Percentiles rank a stretch among this genome's conserved stretches.
These are phyloP conservation scores for Curvularia sp. DNA, from an alignment of 2,329 filamentous ascomycete genomes.

Conservation along the genomic window DNA sequence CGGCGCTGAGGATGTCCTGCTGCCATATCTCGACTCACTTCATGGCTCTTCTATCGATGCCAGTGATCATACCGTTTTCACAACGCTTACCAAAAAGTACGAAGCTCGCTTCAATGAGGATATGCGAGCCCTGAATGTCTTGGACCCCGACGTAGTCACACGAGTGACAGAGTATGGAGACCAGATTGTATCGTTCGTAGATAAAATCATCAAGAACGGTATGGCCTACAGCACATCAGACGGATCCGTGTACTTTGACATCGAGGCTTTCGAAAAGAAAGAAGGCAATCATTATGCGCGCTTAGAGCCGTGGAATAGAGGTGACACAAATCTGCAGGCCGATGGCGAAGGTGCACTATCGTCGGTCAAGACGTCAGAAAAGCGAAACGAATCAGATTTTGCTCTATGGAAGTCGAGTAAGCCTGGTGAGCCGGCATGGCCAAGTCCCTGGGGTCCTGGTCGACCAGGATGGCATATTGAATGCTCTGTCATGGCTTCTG, in stretches of 20 bases:
- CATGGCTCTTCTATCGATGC: conserved; percentile 64
- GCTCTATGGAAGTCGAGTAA: conserved; percentile 94
- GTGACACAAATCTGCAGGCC: conserved; percentile 80
- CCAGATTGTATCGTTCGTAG: conserved; percentile 84
- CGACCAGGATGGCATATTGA: conserved; percentile 97
- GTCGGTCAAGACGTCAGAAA: conserved; percentile 63
- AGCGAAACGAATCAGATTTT: conserved; percentile 83
- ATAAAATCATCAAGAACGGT: conserved; percentile 81
- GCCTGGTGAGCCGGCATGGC: conserved; percentile 89
- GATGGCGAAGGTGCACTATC: conserved; percentile 87
- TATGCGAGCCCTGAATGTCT: conserved; percentile 84
- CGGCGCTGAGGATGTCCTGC: conserved; percentile 71
- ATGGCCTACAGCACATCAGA: conserved; percentile 79
- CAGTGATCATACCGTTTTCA: conserved; percentile 78
- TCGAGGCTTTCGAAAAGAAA: conserved; percentile 79
- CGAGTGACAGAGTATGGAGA: conserved; percentile 92
- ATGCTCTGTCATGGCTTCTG: conserved; percentile 94
- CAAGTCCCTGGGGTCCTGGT: conserved; percentile 84
- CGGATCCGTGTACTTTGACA: conserved; percentile 95
- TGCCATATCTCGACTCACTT: conserved; percentile 79
- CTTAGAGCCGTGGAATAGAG: conserved; percentile 82
- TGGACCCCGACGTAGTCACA: conserved; percentile 80
- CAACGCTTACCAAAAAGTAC: conserved; percentile 82
- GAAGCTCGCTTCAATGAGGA: conserved; percentile 89
- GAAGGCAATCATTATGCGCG: conserved; percentile 82